phyloP scores from a whole-genome alignment of 208 protist species.

The Wallacemonas sp. region DNA sequence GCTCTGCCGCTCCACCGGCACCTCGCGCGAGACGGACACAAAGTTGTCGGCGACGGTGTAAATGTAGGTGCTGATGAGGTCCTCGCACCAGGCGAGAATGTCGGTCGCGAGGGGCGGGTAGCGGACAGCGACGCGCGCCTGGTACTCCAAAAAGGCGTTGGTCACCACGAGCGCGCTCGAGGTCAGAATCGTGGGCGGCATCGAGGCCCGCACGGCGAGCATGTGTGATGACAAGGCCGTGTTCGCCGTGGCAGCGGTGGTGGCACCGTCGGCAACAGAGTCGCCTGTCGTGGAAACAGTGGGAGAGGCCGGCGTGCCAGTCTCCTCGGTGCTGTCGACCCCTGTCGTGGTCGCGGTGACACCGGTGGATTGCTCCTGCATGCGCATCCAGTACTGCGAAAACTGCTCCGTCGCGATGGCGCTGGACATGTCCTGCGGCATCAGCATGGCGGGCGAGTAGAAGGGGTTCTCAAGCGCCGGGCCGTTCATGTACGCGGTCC shows the following conservation, averaged over 20 bases:
- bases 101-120: conserved; percentile 73
- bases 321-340: neutral
- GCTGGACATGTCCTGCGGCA: conserved; percentile 61
- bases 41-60: conserved; percentile 87
- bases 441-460: conserved; percentile 55
- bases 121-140: conserved; percentile 72
- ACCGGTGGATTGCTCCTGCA: conserved; percentile 2
- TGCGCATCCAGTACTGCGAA: conserved; percentile 42
- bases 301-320: too few species aligned
- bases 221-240: conserved; percentile 4
- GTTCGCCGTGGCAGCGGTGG: conserved; percentile 16
- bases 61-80: conserved; percentile 72
- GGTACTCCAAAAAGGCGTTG: conserved; percentile 76
- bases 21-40: conserved; percentile 73
- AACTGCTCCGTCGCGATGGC: conserved; percentile 64
- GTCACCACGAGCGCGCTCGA: conserved; percentile 54
- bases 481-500: neutral
- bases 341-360: neutral
- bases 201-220: conserved; percentile 26
- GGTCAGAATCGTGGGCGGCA: conserved; percentile 53
- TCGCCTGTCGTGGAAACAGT: too few species aligned
- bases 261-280: conserved; percentile 16
- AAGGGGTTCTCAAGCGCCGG: conserved; percentile 74
- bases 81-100: conserved; percentile 71
- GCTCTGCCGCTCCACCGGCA: conserved; percentile 74